These are phyloP conservation scores for Akanthomyces lecanii DNA, from an alignment of 2,329 filamentous ascomycete genomes.

Conservation along the genomic window DNA sequence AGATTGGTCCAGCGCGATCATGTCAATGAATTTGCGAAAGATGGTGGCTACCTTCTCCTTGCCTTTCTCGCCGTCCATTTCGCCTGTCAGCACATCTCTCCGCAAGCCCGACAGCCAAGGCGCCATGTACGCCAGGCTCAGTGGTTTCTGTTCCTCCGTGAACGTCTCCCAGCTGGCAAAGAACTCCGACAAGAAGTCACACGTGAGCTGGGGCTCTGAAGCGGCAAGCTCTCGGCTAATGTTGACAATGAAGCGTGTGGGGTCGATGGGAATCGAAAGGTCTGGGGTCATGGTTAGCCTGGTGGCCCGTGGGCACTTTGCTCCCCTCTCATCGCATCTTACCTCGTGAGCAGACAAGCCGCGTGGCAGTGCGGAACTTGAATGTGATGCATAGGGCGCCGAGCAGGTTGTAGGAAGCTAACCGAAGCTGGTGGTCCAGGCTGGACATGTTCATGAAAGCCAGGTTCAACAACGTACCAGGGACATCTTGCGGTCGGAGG, in stretches of 20 bases:
- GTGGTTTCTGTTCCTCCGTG: conserved; percentile 60
- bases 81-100: conserved; percentile 53
- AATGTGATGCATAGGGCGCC: conserved; percentile 64
- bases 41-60: conserved; percentile 60
- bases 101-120: conserved; percentile 63
- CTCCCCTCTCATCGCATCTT: conserved; percentile 19
- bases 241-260: conserved; percentile 59
- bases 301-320: neutral
- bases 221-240: conserved; percentile 61
- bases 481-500: conserved; percentile 66
- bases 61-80: conserved; percentile 61
- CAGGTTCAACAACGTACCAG: conserved; percentile 64
- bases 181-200: conserved; percentile 68
- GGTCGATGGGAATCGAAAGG: conserved; percentile 58
- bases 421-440: conserved; percentile 53
- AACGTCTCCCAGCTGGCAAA: conserved; percentile 70
- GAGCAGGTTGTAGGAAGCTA: conserved; percentile 64
- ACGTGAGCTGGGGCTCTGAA: conserved; percentile 62
- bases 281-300: conserved; percentile 36
- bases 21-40: conserved; percentile 63
- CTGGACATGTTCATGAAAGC: conserved; percentile 64
- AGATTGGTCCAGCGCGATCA: conserved; percentile 57
- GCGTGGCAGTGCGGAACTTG: conserved; percentile 59
- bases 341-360: conserved; percentile 60
- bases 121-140: conserved; percentile 66